Base-by-base conservation (phyloP, 2,329 filamentous ascomycete genomes). In the Fusarium citri region DNA sequence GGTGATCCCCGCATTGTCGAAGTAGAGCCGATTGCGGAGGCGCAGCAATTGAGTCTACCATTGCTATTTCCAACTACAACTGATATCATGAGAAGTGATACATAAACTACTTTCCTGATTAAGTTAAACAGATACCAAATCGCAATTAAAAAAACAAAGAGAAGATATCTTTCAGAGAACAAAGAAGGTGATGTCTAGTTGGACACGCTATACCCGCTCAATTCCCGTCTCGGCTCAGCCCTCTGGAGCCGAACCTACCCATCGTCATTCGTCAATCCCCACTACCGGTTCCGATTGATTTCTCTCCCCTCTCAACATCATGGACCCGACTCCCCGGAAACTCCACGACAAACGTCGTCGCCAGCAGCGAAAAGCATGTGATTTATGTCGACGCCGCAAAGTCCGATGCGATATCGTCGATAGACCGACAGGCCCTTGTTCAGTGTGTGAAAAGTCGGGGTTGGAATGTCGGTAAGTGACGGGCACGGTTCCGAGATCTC, bases 281-380 rank as follows among this genome's bases (percentile, higher is more conserved):
- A 25, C 28, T 34, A 47, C 50, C 67, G 67, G 67, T 64, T 70
- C 67, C 67, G 67, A 64, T 63, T 65, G 67, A 64, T 63, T 71
- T 68, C 55, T 66, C 68, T 28, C 62, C 64, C 47, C 18, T 28
- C 31, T 12, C 8, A 49, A 5, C 23, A 25, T 23, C 49, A 71
- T 72, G 68, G 55, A 71, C 12, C 23, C 46, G 25, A 42, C 30
- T 1, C 28, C 59, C 12, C 61, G 42, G 12, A 62, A 68, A 11
- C 3, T 16, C 3, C 53, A 55, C 11, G 65, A 66, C 4, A 55
- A 55, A 25, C 70, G 71, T 20, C 66, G 85, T 81, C 2, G 73
- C 9, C 73, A 75, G 40, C 73, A 75, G 51, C 69, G 73, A 20
- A 75, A 75, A 40, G 73, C 73, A 26, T 75, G 73, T 45, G 73